Conservation (phyloP, 441 rosid genomes). For the Erysimum pusillum region DNA sequence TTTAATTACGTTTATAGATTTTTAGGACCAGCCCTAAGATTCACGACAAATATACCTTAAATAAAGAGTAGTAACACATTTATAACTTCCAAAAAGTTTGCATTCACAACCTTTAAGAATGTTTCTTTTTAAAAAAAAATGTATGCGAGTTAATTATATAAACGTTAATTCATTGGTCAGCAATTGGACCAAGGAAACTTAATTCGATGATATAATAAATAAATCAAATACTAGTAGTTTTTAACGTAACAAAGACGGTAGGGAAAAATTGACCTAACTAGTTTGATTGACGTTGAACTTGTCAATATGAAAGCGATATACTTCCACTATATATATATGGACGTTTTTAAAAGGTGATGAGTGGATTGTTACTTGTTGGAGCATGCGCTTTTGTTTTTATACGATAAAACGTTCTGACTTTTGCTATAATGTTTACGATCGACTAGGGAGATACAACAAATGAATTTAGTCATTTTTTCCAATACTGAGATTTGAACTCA, state of each 20-base stretch:
- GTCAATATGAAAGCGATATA: constrained; percentile 35
- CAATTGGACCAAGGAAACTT: not conserved
- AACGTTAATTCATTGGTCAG: not conserved
- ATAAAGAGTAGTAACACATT: not conserved
- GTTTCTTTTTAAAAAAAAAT: not conserved
- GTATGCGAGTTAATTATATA: not conserved
- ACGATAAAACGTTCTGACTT: not conserved
- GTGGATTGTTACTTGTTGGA: constrained; percentile 38
- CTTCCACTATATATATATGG: not conserved
- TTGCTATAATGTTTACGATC: not conserved
- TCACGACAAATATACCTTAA: not conserved
- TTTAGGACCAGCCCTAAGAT: not conserved
- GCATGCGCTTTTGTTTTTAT: not conserved
- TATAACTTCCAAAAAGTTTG: not conserved
- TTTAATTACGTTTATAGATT: not conserved
- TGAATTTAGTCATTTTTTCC: not conserved
- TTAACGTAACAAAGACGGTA: not conserved
- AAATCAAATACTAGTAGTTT: not conserved
- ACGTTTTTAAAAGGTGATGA: constrained; percentile 15
- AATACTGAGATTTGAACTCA: not conserved
- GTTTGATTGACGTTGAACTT: constrained; percentile 35
- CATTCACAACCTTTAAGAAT: not conserved
- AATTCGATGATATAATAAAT: not conserved
- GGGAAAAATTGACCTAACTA: not conserved
- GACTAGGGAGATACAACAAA: too few relatives aligned